Evolutionary conservation across 352 stramenopile species (phyloP).

Genomic region (Plasmopara muralis): DNA sequence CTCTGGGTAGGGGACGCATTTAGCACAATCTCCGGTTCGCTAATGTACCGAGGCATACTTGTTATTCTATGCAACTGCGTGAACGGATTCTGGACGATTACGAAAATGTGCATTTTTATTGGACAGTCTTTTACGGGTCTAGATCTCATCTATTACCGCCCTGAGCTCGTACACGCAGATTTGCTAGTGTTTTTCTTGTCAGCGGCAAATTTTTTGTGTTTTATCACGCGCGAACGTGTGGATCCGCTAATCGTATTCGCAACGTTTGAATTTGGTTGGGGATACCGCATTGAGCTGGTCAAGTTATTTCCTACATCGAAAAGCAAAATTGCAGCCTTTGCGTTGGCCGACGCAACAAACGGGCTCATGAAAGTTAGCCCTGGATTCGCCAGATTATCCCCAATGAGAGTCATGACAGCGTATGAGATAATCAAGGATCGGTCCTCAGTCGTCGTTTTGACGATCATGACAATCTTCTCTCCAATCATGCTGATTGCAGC

Average conservation of each 20-base stretch:
- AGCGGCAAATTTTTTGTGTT: conserved; percentile 16
- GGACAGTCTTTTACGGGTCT: conserved; percentile 8
- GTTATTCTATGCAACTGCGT: conserved; percentile 25
- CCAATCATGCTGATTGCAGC: conserved; percentile 21
- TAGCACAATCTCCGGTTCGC: conserved; percentile 24
- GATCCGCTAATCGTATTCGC: conserved; percentile 24
- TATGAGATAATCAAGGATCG: conserved; percentile 16
- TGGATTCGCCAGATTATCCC: conserved; percentile 15
- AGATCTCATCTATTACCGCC: conserved; percentile 6
- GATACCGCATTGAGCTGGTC: conserved; percentile 12
- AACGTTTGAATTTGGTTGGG: conserved; percentile 14
- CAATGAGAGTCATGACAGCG: conserved; percentile 20
- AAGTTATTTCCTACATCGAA: conserved; percentile 9
- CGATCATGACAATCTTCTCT: conserved; percentile 18
- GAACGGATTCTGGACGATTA: conserved; percentile 32
- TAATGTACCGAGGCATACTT: conserved; percentile 19
- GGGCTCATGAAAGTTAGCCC: conserved; percentile 12
- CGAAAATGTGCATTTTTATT: conserved; percentile 26
- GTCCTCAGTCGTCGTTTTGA: conserved; percentile 8
- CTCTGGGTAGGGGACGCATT: conserved; percentile 40
- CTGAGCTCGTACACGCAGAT: conserved; percentile 19
- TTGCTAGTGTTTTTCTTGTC: conserved; percentile 27
- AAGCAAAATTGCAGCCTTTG: conserved; percentile 11
- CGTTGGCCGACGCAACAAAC: conserved; percentile 8
- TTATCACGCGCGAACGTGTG: conserved; percentile 23